Base-by-base conservation (phyloP, 805 yeast species). In the Candida peoriensis region DNA sequence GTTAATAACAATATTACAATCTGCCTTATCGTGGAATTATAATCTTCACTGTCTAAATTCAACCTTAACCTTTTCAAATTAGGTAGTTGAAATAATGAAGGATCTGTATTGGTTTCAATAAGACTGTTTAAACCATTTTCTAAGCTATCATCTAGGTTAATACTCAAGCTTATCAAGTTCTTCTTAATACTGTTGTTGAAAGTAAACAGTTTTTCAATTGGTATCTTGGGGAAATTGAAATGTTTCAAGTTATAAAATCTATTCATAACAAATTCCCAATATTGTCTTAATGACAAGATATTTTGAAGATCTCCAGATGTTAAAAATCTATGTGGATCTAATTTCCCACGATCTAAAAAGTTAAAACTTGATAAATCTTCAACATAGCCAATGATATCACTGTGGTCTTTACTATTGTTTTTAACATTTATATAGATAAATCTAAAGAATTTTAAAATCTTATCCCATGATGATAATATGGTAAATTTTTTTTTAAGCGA, bases 311-410 rank as follows among this genome's bases (percentile, higher is more conserved):
- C 52, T 1, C 22, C 21, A 5, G 33, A 12, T 7, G 43, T 37
- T 6, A 42, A n/a, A 22, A 36, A 32, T 24, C 43, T 38, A 25
- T 32, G 46, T 3, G 27, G 27, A 33, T 51, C 56, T 6, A 46
- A 17, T 14, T 42, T 38, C 1, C 52, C 53, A 14, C 47, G 38
- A 24, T 52, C 56, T 25, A 52, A 26, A 21, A 37, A 40, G 24
- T 44, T 46, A 25, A 34, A 48, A 19, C 51, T 41, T 2, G 34
- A 21, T 3, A 52, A 33, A 8, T 46, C 45, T 20, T 52, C 51
- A n/a, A 52, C 33, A 20, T 40, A 48, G 6, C 29, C 8, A 16
- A 43, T 20, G 14, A 33, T 37, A 1, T 33, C 38, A 1, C 39
- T 33, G 7, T 30, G 10, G 12, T 20, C 24, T 10, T 35, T n/a